Conservation (phyloP, 108 stramenopile species). For the Cyclostephanos tholiformis region DNA sequence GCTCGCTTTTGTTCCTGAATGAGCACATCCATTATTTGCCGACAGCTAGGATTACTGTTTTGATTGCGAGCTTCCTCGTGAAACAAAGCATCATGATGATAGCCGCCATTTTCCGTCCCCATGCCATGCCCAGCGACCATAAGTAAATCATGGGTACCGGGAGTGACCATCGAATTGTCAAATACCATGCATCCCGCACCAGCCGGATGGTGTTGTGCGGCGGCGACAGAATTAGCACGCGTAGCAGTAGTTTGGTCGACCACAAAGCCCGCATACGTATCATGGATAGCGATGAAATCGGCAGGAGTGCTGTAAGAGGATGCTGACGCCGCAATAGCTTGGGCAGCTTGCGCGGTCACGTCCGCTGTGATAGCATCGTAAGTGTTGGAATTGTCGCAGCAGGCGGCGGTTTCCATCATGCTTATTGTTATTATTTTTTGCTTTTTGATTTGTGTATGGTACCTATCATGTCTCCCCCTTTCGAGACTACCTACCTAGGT, state of each 20-base stretch:
- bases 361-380: not conserved
- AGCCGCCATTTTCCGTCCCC: not conserved
- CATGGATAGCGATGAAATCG: not conserved
- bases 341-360: constrained; percentile 8
- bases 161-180: not conserved
- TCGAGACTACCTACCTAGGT: no score
- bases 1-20: constrained; percentile 17
- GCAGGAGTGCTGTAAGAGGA: constrained; percentile 5
- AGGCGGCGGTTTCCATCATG: constrained; percentile 1
- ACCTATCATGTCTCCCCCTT: no score
- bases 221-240: not conserved
- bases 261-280: not conserved
- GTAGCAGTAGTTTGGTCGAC: not conserved
- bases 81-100: not conserved
- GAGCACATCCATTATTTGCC: constrained; percentile 24
- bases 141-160: not conserved
- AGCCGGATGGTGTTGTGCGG: not conserved
- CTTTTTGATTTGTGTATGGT: no score
- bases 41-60: not conserved
- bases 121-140: not conserved
- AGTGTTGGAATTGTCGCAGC: not conserved
- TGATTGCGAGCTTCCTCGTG: not conserved
- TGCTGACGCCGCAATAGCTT: constrained; percentile 17
- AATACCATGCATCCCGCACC: not conserved
- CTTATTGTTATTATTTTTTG: no score